These are phyloP conservation scores for Alternaria burnsii DNA, from an alignment of 2,329 filamentous ascomycete genomes.

Conservation along the genomic window DNA sequence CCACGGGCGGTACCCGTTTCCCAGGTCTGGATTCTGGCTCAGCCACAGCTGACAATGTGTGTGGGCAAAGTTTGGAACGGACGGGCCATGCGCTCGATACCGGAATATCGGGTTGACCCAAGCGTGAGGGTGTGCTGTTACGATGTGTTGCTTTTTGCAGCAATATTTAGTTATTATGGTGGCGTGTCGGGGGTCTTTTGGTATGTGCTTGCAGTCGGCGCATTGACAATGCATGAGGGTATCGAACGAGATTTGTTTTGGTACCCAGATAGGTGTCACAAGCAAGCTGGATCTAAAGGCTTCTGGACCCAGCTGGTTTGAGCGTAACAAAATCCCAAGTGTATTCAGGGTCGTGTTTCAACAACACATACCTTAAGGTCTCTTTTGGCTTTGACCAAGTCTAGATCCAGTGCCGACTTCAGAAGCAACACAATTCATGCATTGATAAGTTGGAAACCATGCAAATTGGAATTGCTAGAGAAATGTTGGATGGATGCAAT, in stretches of 20 bases:
- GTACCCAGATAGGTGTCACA: not conserved
- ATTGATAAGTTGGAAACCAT: not conserved
- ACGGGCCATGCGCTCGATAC: not conserved
- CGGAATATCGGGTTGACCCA: not conserved
- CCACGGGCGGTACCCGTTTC: constrained; percentile 4
- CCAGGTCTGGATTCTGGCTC: not conserved
- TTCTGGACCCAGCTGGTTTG: not conserved
- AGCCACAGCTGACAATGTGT: constrained; percentile 5
- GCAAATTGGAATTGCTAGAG: not conserved
- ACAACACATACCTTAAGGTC: not conserved
- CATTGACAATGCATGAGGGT: not conserved
- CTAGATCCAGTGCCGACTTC: not conserved
- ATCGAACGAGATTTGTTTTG: constrained; percentile 6
- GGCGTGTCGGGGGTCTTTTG: not conserved
- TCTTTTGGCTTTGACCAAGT: not conserved
- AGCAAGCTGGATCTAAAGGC: not conserved
- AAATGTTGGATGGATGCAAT: not conserved
- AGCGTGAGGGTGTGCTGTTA: not conserved
- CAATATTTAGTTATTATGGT: not conserved
- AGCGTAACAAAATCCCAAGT: not conserved
- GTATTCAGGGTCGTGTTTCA: not conserved
- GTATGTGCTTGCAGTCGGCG: not conserved
- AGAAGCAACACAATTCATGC: not conserved
- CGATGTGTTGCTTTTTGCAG: not conserved
- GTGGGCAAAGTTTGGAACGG: not conserved